Conservation (phyloP, 345 rosid genomes). For the Excoecaria cochinchinensis region DNA sequence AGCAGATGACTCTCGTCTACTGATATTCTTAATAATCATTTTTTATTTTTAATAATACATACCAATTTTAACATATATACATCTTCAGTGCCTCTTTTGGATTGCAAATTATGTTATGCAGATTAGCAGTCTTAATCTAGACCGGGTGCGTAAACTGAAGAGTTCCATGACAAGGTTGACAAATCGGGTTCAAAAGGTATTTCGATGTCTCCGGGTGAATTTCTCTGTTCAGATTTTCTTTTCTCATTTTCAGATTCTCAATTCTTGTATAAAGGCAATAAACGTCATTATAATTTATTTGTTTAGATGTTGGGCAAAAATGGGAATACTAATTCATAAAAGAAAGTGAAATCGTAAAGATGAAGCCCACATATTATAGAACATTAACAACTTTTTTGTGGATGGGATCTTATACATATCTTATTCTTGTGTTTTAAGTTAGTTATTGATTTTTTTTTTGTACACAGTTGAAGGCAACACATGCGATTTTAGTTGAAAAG, state of each 20-base stretch:
- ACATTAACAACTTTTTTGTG: not conserved
- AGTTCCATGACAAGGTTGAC: slow-evolving; percentile 61
- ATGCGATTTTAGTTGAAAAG: not conserved
- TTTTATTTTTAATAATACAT: too few species aligned
- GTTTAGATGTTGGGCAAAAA: not conserved
- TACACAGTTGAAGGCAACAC: not conserved
- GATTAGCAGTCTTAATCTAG: slow-evolving; percentile 64
- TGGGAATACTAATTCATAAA: not conserved
- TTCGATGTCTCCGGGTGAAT: not conserved
- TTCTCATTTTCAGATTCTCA: not conserved
- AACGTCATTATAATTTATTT: not conserved
- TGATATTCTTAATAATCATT: too few species aligned
- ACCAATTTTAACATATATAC: too few species aligned
- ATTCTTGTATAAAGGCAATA: not conserved
- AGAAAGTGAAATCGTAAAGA: not conserved
- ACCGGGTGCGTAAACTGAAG: slow-evolving; percentile 52
- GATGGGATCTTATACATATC: not conserved
- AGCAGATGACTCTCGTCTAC: slow-evolving; percentile 55
- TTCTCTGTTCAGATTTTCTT: not conserved
- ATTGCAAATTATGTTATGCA: slow-evolving; percentile 24
- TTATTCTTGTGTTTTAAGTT: not conserved
- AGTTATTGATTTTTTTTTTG: not conserved
- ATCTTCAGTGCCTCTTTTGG: not conserved
- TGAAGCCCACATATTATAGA: not conserved
- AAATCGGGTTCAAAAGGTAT: slow-evolving; percentile 55